These are phyloP conservation scores for Microbotryomycetes sp. DNA, from an alignment of 1,284 basidiomycete genomes.

Conservation along the genomic window DNA sequence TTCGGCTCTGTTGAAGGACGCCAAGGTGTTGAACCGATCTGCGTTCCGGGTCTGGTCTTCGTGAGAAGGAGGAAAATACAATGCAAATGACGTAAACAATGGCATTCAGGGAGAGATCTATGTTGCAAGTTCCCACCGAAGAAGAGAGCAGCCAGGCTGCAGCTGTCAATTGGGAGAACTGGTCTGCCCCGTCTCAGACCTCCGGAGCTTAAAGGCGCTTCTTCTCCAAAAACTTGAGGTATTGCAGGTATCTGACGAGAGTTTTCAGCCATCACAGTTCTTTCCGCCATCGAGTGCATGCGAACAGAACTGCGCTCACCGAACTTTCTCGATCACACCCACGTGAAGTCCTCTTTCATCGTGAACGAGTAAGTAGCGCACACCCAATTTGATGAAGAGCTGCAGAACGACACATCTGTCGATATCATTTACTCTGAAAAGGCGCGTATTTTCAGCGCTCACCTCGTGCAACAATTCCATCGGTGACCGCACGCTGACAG, in stretches of 20 bases:
- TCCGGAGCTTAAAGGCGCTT: too few relatives aligned
- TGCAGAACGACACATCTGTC: slow-evolving; percentile 83
- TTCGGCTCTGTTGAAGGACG: too few relatives aligned
- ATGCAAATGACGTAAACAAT: background rate
- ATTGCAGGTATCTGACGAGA: slow-evolving; percentile 6
- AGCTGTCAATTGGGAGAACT: too few relatives aligned
- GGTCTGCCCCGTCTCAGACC: too few relatives aligned
- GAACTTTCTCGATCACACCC: slow-evolving; percentile 88
- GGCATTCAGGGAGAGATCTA: too few relatives aligned
- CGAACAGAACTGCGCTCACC: slow-evolving; percentile 66
- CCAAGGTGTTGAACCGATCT: too few relatives aligned
- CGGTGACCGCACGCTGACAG: slow-evolving; percentile 21
- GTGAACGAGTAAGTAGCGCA: slow-evolving; percentile 78
- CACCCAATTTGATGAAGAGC: slow-evolving; percentile 83
- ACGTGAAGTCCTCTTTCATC: slow-evolving; percentile 77
- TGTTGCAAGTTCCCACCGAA: too few relatives aligned
- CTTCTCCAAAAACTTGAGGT: slow-evolving; percentile 2
- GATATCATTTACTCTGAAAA: slow-evolving; percentile 49
- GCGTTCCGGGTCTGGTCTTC: too few relatives aligned
- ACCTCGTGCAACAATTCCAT: slow-evolving; percentile 29
- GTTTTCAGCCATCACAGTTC: background rate
- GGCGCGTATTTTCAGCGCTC: slow-evolving; percentile 63
- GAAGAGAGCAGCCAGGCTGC: too few relatives aligned
- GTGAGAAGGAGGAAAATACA: too few relatives aligned
- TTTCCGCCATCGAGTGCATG: background rate